Conservation (phyloP, 176 grass and related monocot genomes). For the Luzula sylvatica region DNA sequence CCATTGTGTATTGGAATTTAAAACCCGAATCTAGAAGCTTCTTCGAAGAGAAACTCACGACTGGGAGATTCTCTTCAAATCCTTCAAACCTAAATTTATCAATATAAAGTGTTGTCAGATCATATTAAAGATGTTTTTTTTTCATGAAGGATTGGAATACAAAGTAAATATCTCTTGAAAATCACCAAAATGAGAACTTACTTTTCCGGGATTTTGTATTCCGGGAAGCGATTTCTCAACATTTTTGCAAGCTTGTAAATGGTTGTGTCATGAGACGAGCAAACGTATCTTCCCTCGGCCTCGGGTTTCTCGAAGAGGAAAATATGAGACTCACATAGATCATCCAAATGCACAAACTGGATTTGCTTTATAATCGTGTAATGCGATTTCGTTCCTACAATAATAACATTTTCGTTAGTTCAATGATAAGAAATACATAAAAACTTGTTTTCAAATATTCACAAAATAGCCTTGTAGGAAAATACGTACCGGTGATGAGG, state of each 20-base stretch:
- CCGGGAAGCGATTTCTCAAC: constrained; percentile 42
- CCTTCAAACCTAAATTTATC: constrained; percentile 26
- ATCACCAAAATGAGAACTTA: too few relatives aligned
- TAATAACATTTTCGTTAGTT: neutral
- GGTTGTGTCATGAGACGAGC: constrained; percentile 67
- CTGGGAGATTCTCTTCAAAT: constrained; percentile 28
- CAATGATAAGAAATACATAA: neutral
- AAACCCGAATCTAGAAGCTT: constrained; percentile 63
- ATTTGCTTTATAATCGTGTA: constrained; percentile 68
- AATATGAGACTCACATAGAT: constrained; percentile 67
- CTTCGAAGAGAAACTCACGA: constrained; percentile 50
- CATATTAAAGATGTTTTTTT: too few relatives aligned
- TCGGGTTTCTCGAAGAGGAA: constrained; percentile 68
- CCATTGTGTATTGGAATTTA: constrained; percentile 48
- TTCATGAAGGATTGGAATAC: too few relatives aligned
- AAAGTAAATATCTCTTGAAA: too few relatives aligned
- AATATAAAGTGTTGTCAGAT: neutral
- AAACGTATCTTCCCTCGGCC: constrained; percentile 61
- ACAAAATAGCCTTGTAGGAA: neutral
- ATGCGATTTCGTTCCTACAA: constrained; percentile 51
- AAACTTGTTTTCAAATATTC: too few relatives aligned
- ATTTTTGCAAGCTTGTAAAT: constrained; percentile 67
- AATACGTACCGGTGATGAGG: constrained; percentile 40
- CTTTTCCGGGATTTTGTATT: constrained; percentile 43
- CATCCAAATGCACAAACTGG: constrained; percentile 75